These are phyloP conservation scores for Sporothrix curviconia DNA, from an alignment of 2,329 filamentous ascomycete species.

Conservation along the genomic window DNA sequence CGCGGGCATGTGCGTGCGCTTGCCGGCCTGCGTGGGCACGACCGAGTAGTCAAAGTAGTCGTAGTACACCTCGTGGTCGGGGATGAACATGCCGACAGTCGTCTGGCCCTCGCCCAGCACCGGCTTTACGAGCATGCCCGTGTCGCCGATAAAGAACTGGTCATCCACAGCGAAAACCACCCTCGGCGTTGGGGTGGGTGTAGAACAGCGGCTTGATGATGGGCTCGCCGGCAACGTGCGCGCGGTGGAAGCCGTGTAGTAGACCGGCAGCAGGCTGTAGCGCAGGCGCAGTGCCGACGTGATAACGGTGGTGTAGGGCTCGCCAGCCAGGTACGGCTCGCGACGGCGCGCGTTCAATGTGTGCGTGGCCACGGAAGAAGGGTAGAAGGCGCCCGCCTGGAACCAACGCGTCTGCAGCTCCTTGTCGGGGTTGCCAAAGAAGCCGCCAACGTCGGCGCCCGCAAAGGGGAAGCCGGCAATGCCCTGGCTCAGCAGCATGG, in stretches of 20 bases:
- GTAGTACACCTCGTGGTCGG: constrained; percentile 85
- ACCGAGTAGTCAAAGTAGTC: constrained; percentile 87
- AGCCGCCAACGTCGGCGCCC: constrained; percentile 92
- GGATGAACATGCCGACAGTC: constrained; percentile 74
- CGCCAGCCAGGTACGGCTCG: constrained; percentile 82
- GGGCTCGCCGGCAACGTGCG: constrained; percentile 73
- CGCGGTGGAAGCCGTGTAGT: constrained; percentile 98
- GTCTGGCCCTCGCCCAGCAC: constrained; percentile 71
- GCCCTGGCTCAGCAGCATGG: constrained; percentile 89
- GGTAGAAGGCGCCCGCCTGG: constrained; percentile 92
- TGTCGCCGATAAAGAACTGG: constrained; percentile 84
- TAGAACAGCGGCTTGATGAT: constrained; percentile 92
- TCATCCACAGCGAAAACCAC: constrained; percentile 85
- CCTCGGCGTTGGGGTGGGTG: constrained; percentile 78
- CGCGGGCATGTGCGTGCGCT: constrained; percentile 62
- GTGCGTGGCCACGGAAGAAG: constrained; percentile 94
- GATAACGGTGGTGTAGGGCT: constrained; percentile 80
- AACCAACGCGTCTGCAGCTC: constrained; percentile 93
- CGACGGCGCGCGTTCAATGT: constrained; percentile 92
- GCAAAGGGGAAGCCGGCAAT: constrained; percentile 91
- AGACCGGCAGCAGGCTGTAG: constrained; percentile 82
- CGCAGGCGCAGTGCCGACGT: constrained; percentile 80
- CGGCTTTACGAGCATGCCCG: constrained; percentile 87
- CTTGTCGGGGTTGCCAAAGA: constrained; percentile 94
- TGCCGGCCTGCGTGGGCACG: constrained; percentile 63